Evolutionary conservation across 768 basidiomycete species (phyloP).

Genomic region (Xerocomellus amylosporus): DNA sequence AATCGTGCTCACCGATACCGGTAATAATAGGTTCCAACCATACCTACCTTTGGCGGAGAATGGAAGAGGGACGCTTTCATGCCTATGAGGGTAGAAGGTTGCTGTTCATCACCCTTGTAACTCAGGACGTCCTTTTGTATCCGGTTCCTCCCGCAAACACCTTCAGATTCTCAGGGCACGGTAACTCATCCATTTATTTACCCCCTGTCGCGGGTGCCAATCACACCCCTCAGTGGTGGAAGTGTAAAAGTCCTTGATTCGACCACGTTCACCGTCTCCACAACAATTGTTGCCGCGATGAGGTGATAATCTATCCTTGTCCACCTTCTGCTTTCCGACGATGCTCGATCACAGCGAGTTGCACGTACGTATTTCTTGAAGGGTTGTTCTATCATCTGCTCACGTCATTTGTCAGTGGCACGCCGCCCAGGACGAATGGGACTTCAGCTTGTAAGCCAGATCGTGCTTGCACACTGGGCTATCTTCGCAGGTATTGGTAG

Average conservation of each 20-base stretch:
- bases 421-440: slow-evolving; percentile 66
- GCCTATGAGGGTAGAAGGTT: too few relatives aligned
- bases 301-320: slow-evolving; percentile 34
- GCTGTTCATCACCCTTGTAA: too few relatives aligned
- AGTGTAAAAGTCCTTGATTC: slow-evolving; percentile 56
- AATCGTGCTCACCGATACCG: too few relatives aligned
- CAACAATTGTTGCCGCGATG: slow-evolving; percentile 53
- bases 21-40: too few relatives aligned
- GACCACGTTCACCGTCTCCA: slow-evolving; percentile 46
- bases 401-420: slow-evolving; percentile 52
- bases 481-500: slow-evolving; percentile 29
- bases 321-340: background rate
- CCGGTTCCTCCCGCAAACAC: slow-evolving; percentile 36
- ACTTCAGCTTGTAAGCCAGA: slow-evolving; percentile 49
- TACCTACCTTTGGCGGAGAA: too few relatives aligned
- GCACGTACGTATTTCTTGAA: slow-evolving; percentile 39
- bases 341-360: slow-evolving; percentile 41
- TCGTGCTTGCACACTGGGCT: background rate
- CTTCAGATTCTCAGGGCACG: slow-evolving; percentile 38
- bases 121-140: too few relatives aligned
- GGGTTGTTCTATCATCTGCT: background rate
- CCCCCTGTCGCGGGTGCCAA: slow-evolving; percentile 45
- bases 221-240: slow-evolving; percentile 48
- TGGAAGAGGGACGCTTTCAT: too few relatives aligned
- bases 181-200: slow-evolving; percentile 49